These are phyloP conservation scores for Patellifolia procumbens DNA, from an alignment of 179 eudicot species.

Conservation along the genomic window DNA sequence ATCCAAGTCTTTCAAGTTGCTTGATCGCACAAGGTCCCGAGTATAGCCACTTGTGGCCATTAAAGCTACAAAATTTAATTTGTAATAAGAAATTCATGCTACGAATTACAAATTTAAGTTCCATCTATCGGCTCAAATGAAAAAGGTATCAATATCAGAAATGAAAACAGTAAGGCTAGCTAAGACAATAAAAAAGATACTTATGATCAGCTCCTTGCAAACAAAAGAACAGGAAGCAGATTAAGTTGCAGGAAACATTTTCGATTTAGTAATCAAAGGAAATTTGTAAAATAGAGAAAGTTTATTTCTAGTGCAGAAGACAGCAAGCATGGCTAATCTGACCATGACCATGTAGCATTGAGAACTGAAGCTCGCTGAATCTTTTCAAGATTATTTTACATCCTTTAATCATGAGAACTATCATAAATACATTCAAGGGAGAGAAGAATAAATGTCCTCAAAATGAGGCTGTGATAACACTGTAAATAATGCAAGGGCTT, in stretches of 20 bases:
- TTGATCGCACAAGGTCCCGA: slow-evolving; percentile 46
- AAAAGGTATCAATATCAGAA: not conserved
- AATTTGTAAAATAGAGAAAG: not conserved
- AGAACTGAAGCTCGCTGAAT: not conserved
- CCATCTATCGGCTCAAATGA: not conserved
- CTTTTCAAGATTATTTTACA: not conserved
- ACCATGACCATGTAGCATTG: not conserved
- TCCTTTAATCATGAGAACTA: not conserved
- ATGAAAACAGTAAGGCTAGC: not conserved
- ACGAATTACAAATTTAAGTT: not conserved
- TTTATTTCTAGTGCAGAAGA: not conserved
- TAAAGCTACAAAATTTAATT: slow-evolving; percentile 38
- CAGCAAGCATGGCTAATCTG: not conserved
- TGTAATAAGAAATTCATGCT: slow-evolving; percentile 2
- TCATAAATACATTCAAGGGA: not conserved
- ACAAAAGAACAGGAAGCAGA: not conserved
- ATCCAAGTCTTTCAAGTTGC: slow-evolving; percentile 37
- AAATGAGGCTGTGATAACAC: not conserved
- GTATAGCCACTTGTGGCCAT: slow-evolving; percentile 47
- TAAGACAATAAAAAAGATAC: not conserved
- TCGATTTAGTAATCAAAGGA: not conserved
- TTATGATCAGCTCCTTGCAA: not conserved
- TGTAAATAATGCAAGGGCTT: not conserved
- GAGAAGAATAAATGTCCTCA: not conserved
- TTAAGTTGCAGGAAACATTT: not conserved